Evolutionary conservation across 768 basidiomycete genomes (phyloP), one percentile per base, ranked within the genome.

Genomic region (Phaeotremella fagi): DNA sequence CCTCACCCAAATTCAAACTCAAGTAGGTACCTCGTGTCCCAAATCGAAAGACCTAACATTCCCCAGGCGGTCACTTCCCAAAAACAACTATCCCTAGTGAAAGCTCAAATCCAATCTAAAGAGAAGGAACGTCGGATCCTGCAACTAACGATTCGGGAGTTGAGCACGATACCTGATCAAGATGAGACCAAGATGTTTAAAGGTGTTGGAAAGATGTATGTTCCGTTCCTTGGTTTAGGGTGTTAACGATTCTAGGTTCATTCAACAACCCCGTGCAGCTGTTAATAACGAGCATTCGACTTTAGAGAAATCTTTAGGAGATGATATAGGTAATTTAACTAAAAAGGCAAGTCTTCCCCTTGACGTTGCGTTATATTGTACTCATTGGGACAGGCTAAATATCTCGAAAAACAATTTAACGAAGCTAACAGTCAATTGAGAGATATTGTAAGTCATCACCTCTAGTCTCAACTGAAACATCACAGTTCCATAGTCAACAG

Each of bases 161-260:
- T 97, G 57, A 78, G 78, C 27, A 77, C 79, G 29, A 81, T 91
- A 45, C 70, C 72, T 7, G 57, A 55, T 35, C 79, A 83, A 60
- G 82, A 82, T 24, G 80, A 86, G 55, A 84, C 87, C 12, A 88
- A 86, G 66, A 77, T 95, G 64, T 97, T 92, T 77, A 90, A 87
- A 67, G 92, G 92, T 43, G 88, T 97, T 41, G 92, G 92, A 27
- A 97, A 97, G 77, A 94, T 94, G 92, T 92, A 59, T 57, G 82
- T 68, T 26, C 50, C 38, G n/a, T 41, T 7, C 12, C 38, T 22
- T 41, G 12, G 22, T 22, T 41, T 6, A 41, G 38, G 7, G 12
- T 41, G 38, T 18, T 41, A 22, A 18, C 9, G 38, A 6, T 38
- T 35, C 4, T 57, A 95, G 91, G 89, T 97, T 97, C 74, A 82